phyloP scores from a whole-genome alignment of 148 eudicot species.

The Salicornia ramosissima region DNA sequence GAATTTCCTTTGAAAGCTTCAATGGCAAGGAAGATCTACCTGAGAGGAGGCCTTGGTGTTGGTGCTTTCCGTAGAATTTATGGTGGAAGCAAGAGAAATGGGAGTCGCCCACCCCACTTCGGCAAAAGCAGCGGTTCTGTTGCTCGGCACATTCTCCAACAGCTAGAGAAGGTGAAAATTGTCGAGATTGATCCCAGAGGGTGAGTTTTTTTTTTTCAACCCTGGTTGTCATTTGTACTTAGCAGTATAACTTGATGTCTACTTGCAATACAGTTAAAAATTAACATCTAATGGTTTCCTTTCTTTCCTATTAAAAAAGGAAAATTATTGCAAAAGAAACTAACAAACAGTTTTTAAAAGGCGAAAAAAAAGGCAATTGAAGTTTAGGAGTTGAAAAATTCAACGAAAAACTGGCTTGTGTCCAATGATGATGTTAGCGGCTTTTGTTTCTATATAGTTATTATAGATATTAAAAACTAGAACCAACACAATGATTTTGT shows the following conservation, averaged over 20 bases:
- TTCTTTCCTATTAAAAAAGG: no score
- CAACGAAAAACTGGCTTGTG: no score
- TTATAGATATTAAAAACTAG: no score
- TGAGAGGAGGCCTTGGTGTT: conserved; percentile 85
- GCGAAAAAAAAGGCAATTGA: no score
- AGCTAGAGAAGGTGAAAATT: conserved; percentile 56
- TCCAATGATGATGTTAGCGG: no score
- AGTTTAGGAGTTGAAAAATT: no score
- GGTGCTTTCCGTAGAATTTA: conserved; percentile 74
- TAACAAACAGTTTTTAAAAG: no score
- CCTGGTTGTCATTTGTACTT: no score
- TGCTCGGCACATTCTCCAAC: conserved; percentile 79
- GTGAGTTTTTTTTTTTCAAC: conserved; percentile 38
- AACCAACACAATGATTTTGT: no score
- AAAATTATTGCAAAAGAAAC: no score
- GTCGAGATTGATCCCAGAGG: conserved; percentile 69
- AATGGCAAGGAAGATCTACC: conserved; percentile 80
- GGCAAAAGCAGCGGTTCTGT: conserved; percentile 76
- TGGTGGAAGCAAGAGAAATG: conserved; percentile 84
- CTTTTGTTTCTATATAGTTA: no score
- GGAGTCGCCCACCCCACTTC: conserved; percentile 78
- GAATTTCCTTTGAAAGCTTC: conserved; percentile 40
- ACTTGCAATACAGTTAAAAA: not conserved
- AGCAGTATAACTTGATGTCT: not conserved
- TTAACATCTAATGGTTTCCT: no score